phyloP scores from a whole-genome alignment of 352 stramenopile genomes.

The Globisporangium echinulatum region DNA sequence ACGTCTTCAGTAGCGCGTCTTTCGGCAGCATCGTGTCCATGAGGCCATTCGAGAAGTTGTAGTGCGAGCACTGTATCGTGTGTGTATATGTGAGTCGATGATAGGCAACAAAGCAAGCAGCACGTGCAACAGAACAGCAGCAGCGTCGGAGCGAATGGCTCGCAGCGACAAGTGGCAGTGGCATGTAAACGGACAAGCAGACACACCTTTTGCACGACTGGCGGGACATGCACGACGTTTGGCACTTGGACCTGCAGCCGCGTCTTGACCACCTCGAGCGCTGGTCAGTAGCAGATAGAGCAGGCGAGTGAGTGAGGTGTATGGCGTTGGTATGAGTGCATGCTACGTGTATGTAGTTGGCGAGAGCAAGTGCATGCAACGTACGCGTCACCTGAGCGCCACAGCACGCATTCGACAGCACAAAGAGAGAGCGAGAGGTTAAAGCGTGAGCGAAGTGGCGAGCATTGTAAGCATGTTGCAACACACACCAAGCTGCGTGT shows the following conservation, averaged over 20 bases:
- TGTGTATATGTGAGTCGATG: not conserved
- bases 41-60: constrained; percentile 75
- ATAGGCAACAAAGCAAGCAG: no score
- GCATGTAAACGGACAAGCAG: not conserved
- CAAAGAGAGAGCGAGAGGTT: not conserved
- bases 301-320: no score
- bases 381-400: constrained; percentile 55
- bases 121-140: not conserved
- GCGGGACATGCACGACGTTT: constrained; percentile 37
- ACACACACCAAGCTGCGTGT: not conserved
- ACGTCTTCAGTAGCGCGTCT: constrained; percentile 39
- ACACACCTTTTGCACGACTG: constrained; percentile 40
- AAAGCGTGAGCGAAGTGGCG: not conserved
- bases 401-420: no score
- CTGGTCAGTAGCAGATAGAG: constrained; percentile 15
- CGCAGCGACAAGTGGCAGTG: not conserved
- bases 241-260: constrained; percentile 71
- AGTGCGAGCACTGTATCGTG: constrained; percentile 46
- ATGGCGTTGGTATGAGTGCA: no score
- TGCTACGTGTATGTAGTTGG: no score
- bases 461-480: not conserved
- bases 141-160: not conserved
- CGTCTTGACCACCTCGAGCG: constrained; percentile 83
- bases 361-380: constrained; percentile 5
- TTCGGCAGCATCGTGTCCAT: constrained; percentile 81